Evolutionary conservation across 1,139 yeast genomes (phyloP), one percentile per base, ranked within the genome.

Genomic region (Kodamaea arcana): DNA sequence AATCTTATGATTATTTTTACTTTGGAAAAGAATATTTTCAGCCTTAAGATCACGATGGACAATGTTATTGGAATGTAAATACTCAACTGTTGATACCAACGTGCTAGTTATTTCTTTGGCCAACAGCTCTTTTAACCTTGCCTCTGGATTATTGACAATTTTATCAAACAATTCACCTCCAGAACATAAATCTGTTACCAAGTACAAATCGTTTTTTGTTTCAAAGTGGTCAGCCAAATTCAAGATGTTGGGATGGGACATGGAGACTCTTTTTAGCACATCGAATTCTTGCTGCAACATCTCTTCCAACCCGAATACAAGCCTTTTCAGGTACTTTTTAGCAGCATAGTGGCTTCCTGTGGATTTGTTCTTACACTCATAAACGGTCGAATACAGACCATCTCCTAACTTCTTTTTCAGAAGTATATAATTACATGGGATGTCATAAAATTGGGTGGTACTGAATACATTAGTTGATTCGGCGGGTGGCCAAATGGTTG

Each of bases 151-250:
- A 34, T 67, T 58, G 30, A 74, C 66, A 32, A 84, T 76, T 29
- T 78, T 58, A 43, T 77, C 78, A 51, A 79, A 84, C 33, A 84
- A 61, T 49, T 85, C 95, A 15, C 85, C 84, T 13, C 86, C 86
- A 27, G 60, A 58, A 22, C 87, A 85, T 34, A 82, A 60, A 47
- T 80, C 85, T 1, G 88, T 82, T 30, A 83, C 75, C 34, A 83
- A 58, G 38, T 76, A 82, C 24, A 81, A 58, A 43, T 69, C 66
- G 33, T 76, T 72, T 12, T 67, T 63, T 1, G 90, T 82, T 51
- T 83, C 88, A 52, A 83, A 83, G 52, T 75, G 80, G 54, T 83
- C 92, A 11, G 78, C 69, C 36, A 83, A 59, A 24, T 81, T 80
- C 37, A 83, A 60, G 16, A 83, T 70, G 41, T 64, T 58, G 2